Conservation (phyloP, 805 yeast species). For the Hermanozyma aechmeae region DNA sequence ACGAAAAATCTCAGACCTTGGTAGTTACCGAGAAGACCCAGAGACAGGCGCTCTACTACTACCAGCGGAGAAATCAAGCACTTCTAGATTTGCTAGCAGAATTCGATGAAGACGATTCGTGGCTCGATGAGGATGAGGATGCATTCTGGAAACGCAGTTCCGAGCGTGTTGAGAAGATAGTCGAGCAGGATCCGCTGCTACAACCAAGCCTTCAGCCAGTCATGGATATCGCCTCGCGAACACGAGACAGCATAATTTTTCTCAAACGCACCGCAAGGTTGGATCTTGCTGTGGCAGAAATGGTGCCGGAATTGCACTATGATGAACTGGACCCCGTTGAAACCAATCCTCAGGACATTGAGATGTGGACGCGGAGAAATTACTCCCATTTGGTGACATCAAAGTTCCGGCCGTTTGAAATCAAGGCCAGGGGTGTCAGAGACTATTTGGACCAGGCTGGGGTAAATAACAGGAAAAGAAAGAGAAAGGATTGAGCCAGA, state of each 20-base stretch:
- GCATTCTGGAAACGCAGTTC: not conserved
- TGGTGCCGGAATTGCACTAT: conserved; percentile 24
- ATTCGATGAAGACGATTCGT: conserved; percentile 5
- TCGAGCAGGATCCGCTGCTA: conserved; percentile 14
- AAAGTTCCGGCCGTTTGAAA: conserved; percentile 23
- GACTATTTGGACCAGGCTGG: conserved; percentile 8
- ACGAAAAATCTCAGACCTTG: conserved; percentile 15
- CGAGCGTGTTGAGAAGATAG: conserved; percentile 14
- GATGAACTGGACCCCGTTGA: conserved; percentile 28
- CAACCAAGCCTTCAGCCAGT: conserved; percentile 10
- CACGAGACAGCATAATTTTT: conserved; percentile 2
- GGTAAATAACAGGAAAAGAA: conserved; percentile 5
- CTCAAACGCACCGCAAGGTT: conserved; percentile 13
- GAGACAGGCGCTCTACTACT: conserved; percentile 23
- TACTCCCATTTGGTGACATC: conserved; percentile 23
- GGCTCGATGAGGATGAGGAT: conserved; percentile 4
- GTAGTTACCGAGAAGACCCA: conserved; percentile 24
- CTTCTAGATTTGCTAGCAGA: conserved; percentile 19
- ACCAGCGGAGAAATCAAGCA: conserved; percentile 28
- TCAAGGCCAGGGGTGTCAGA: conserved; percentile 13
- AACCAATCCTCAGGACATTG: conserved; percentile 30
- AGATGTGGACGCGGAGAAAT: conserved; percentile 30
- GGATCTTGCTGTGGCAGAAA: conserved; percentile 23
- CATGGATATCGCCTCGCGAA: conserved; percentile 4
- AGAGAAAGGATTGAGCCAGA: conserved; percentile 2